Evolutionary conservation across 2,329 filamentous ascomycete species (phyloP).

Genomic region (Stachybotrys echinatus): DNA sequence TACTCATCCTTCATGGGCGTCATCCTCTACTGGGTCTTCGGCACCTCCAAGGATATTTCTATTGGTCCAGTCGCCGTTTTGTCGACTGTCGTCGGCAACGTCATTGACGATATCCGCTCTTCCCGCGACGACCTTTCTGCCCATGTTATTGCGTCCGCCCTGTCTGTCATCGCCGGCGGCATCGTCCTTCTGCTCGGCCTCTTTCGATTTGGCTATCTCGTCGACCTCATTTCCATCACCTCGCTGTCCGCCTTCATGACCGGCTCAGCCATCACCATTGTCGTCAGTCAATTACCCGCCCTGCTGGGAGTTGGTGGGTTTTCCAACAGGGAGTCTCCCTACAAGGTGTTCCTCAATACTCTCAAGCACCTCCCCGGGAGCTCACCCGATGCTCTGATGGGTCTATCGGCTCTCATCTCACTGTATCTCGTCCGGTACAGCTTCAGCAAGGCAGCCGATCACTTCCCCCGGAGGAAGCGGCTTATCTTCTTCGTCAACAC

Average conservation of each 20-base stretch:
- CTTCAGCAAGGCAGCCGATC: slow-evolving; percentile 63
- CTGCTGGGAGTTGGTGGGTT: slow-evolving; percentile 76
- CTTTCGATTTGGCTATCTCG: slow-evolving; percentile 78
- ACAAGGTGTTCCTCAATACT: slow-evolving; percentile 76
- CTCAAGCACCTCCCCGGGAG: slow-evolving; percentile 64
- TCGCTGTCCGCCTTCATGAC: slow-evolving; percentile 97
- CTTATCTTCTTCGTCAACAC: slow-evolving; percentile 87
- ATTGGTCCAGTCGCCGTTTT: slow-evolving; percentile 96
- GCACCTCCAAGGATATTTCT: slow-evolving; percentile 96
- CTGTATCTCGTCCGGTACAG: slow-evolving; percentile 69
- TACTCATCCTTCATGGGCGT: slow-evolving; percentile 92
- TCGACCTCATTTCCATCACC: slow-evolving; percentile 86
- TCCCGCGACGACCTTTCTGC: slow-evolving; percentile 51
- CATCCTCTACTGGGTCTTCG: slow-evolving; percentile 94
- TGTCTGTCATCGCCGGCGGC: slow-evolving; percentile 71
- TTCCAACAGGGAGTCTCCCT: slow-evolving; percentile 72
- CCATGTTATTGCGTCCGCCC: slow-evolving; percentile 69
- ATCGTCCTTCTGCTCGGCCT: slow-evolving; percentile 78
- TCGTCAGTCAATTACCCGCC: slow-evolving; percentile 72
- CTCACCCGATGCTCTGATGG: slow-evolving; percentile 78
- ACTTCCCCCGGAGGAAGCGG: slow-evolving; percentile 64
- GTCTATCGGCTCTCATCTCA: slow-evolving; percentile 72
- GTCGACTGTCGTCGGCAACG: slow-evolving; percentile 82
- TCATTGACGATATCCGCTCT: slow-evolving; percentile 60
- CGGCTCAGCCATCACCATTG: slow-evolving; percentile 86